Percentiles rank a stretch among this genome's conserved stretches.
Evolutionary conservation across 2,329 filamentous ascomycete genomes (phyloP).

Genomic region (Alternaria sp.): DNA sequence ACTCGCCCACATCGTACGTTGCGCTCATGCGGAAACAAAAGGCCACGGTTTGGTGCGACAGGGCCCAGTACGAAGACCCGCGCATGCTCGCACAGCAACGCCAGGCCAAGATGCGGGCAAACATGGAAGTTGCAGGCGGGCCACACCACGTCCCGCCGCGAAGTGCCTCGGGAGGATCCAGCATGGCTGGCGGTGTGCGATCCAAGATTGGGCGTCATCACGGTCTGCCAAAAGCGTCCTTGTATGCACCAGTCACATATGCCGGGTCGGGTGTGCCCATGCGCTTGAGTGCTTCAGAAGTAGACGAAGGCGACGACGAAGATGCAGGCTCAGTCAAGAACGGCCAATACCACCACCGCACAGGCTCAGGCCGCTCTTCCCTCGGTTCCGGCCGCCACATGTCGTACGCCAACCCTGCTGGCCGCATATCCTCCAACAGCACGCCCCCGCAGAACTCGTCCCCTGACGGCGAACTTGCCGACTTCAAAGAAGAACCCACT

Average conservation of each 20-base stretch:
- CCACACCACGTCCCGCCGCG: slow-evolving; percentile 48
- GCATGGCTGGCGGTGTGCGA: slow-evolving; percentile 64
- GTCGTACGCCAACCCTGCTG: slow-evolving; percentile 52
- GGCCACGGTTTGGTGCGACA: slow-evolving; percentile 97
- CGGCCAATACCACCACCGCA: slow-evolving; percentile 68
- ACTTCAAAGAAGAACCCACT: slow-evolving; percentile 57
- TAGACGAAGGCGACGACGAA: slow-evolving; percentile 86
- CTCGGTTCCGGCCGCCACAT: slow-evolving; percentile 55
- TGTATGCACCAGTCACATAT: slow-evolving; percentile 80
- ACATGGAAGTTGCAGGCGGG: slow-evolving; percentile 79
- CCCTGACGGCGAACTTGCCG: slow-evolving; percentile 48
- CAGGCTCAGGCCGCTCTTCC: slow-evolving; percentile 77
- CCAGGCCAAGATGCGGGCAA: slow-evolving; percentile 85
- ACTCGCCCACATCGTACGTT: slow-evolving; percentile 79
- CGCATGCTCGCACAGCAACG: slow-evolving; percentile 82
- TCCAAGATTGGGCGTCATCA: slow-evolving; percentile 86
- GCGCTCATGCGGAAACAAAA: slow-evolving; percentile 97
- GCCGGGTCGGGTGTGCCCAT: slow-evolving; percentile 85
- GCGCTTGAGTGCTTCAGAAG: slow-evolving; percentile 91
- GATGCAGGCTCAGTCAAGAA: slow-evolving; percentile 62
- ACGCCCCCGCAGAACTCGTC: slow-evolving; percentile 61
- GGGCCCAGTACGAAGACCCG: slow-evolving; percentile 90
- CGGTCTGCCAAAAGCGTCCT: slow-evolving; percentile 78
- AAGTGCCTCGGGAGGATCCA: slow-evolving; percentile 51
- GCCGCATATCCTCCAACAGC: slow-evolving; percentile 61